Conservation (phyloP, 768 basidiomycete species). For the Phanerodontia chrysosporium region DNA sequence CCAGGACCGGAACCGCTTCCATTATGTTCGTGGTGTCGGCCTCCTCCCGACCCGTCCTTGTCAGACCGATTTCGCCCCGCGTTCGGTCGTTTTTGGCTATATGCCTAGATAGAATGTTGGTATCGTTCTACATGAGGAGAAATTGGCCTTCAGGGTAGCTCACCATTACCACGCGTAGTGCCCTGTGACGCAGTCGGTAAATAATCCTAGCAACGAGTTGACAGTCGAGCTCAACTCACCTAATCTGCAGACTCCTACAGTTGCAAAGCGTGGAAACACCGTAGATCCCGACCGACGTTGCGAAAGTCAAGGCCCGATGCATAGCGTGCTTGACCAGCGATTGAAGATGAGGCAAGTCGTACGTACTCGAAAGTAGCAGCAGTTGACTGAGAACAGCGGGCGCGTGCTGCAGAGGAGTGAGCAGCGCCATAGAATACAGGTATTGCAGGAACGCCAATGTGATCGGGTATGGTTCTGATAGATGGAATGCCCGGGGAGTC, state of each 20-base stretch:
- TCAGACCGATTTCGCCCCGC: constrained; percentile 43
- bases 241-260: constrained; percentile 84
- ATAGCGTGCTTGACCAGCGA: constrained; percentile 88
- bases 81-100: constrained; percentile 72
- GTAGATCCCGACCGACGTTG: constrained; percentile 87
- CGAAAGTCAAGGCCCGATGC: constrained; percentile 82
- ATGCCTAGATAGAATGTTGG: constrained; percentile 46
- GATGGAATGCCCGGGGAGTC: constrained; percentile 69
- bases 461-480: constrained; percentile 89
- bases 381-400: constrained; percentile 87
- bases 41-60: constrained; percentile 39
- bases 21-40: background rate
- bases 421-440: constrained; percentile 81
- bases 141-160: constrained; percentile 18
- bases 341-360: constrained; percentile 72
- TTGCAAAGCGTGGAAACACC: constrained; percentile 92
- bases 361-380: constrained; percentile 78
- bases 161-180: constrained; percentile 83
- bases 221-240: constrained; percentile 42
- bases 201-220: background rate
- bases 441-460: constrained; percentile 90
- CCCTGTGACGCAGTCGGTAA: constrained; percentile 35
- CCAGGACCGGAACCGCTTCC: background rate
- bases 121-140: constrained; percentile 2
- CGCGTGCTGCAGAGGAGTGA: constrained; percentile 88